Evolutionary conservation across 31 red algal species (phyloP).

Genomic region (Odonthalia washingtoniensis): DNA sequence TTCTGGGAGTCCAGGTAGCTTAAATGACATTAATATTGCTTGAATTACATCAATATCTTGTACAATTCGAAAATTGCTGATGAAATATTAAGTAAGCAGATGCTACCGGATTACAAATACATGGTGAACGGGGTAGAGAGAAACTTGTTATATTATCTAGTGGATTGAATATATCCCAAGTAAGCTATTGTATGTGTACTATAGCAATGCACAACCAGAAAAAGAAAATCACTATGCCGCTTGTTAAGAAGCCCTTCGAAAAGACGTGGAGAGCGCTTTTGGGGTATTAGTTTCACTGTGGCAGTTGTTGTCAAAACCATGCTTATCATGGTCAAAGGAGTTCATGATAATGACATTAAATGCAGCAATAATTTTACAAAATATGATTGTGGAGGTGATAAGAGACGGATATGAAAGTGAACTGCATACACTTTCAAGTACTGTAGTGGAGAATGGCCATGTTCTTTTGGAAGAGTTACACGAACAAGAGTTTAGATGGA

Average conservation of each 20-base stretch:
- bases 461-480: too few species aligned
- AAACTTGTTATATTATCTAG: neutral
- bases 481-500: too few species aligned
- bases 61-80: neutral
- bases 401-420: neutral
- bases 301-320: neutral
- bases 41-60: too few species aligned
- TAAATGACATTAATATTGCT: slow-evolving; percentile 11
- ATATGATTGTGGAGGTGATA: neutral
- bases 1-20: neutral
- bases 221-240: neutral
- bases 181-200: neutral
- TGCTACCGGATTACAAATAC: neutral
- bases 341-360: neutral
- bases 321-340: neutral
- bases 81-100: neutral
- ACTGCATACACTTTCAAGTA: too few species aligned
- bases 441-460: too few species aligned
- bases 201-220: neutral
- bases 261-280: neutral
- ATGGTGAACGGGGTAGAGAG: neutral
- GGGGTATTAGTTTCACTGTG: neutral
- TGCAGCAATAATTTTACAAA: neutral
- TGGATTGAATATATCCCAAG: neutral
- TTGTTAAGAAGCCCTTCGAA: neutral